Evolutionary conservation across 2,329 filamentous ascomycete species (phyloP), one percentile per base, ranked within the genome.

Genomic region (Myriosclerotinia curreyana): DNA sequence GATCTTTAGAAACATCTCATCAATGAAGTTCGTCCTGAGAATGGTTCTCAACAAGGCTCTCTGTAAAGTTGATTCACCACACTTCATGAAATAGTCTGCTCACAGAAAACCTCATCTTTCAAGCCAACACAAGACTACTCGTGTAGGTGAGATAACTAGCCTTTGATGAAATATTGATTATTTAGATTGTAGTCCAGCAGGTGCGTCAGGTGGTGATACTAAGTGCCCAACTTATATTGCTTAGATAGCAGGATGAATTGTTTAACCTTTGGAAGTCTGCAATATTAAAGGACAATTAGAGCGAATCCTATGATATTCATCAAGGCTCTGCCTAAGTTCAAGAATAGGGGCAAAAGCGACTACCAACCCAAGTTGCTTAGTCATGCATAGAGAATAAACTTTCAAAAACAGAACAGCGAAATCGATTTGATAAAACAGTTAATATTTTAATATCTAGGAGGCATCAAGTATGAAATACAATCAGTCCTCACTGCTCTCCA

Each of bases 401-500:
- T 34, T 48, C 9, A 8, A 38, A 38, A 55, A 40, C 20, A 34
- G 42, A n/a, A 48, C 25, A 20, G 46, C 22, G 28, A 4, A n/a
- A 58, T 34, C 15, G 17, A 48, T 36, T 58, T 20, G 42, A n/a
- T 51, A 42, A 28, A 60, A 50, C n/a, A 51, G 31, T 50, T 60
- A 44, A 7, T 11, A 50, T 60, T 38, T 9, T 28, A 62, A 34
- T 62, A 46, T 42, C 55, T 56, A 52, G 52, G 51, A 38, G 12
- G 46, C 49, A 40, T 36, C 58, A 60, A 60, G 15, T 51, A 60
- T 20, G 36, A 59, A 48, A 36, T 42, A 14, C 40, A 59, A n/a
- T 25, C 22, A 49, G 15, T 63, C 34, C 52, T 59, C 20, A 63
- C 11, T 66, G 64, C 22, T 67, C 65, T 8, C 67, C 67, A 0